Evolutionary conservation across 2,329 filamentous ascomycete species (phyloP), one percentile per base, ranked within the genome.

Genomic region (Venturia nashicola): DNA sequence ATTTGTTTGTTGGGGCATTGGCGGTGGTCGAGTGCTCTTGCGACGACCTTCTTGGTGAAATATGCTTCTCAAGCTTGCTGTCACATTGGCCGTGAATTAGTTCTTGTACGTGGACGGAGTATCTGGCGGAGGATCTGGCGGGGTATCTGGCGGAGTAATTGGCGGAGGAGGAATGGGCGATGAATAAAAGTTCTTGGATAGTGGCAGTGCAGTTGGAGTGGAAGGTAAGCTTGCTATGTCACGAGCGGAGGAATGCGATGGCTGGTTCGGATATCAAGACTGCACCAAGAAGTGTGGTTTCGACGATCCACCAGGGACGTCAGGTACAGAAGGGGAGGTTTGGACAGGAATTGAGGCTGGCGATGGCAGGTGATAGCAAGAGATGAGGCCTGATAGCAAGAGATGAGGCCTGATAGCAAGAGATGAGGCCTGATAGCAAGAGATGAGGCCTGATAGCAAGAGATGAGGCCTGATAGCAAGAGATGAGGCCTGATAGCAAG

Each of bases 1-100:
- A 42, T 63, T 57, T 27, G 14, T 7, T n/a, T 40, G 42, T 54
- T 40, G n/a, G 14, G 61, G 61, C 61, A 63, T 63, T 46, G 44
- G 39, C 20, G 6, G 36, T 27, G 42, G 36, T 42, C 59, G 59
- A 14, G n/a, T 39, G 55, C 32, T 59, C 20, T 32, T 51, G 32
- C 46, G 36, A 51, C 48, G 61, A 16, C 61, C 48, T 40, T 63
- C 48, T 23, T 51, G 27, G 23, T 54, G 48, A 18, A 63, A 57
- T 14, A 27, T 40, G 48, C 43, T 40, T 63, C 48, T 46, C 12
- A 63, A 23, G 48, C 23, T 42, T 16, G 61, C 61, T 63, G 20
- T 63, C 14, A 36, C 61, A 63, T 63, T 63, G 46, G 61, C 48
- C 18, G 43, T 34, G 2, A 27, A 36, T 57, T 57, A 57, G 51